Evolutionary conservation across 2,329 filamentous ascomycete species (phyloP).

Genomic region (Chaetomiaceae sp.): DNA sequence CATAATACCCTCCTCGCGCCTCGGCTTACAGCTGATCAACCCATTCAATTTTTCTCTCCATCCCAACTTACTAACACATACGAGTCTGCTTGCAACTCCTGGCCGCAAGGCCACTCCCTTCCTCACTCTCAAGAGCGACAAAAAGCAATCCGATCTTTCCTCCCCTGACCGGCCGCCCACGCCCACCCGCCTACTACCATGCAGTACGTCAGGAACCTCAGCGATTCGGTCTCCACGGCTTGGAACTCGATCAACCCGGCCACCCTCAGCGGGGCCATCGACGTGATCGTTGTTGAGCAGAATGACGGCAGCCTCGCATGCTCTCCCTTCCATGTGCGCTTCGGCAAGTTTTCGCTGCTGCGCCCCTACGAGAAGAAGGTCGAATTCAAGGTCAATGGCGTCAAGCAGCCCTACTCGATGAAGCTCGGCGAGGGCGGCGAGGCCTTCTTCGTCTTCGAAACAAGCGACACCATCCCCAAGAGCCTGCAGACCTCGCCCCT

Average conservation of each 20-base stretch:
- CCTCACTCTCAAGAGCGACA: background rate
- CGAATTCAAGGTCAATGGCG: conserved; percentile 90
- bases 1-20: conserved; percentile 5
- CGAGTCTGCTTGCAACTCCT: background rate
- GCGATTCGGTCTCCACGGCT: conserved; percentile 92
- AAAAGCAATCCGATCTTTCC: background rate
- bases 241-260: conserved; percentile 99
- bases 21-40: conserved; percentile 6
- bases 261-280: conserved; percentile 94
- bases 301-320: conserved; percentile 86
- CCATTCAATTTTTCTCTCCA: background rate
- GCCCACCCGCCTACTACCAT: conserved; percentile 46
- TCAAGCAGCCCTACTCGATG: conserved; percentile 93
- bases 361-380: conserved; percentile 98
- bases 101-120: conserved; percentile 7
- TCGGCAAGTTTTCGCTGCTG: conserved; percentile 95
- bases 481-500: conserved; percentile 91
- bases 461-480: conserved; percentile 83
- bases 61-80: background rate
- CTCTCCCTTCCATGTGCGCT: conserved; percentile 97
- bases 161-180: background rate
- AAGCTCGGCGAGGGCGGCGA: conserved; percentile 96
- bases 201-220: conserved; percentile 97
- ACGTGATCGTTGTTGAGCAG: conserved; percentile 96
- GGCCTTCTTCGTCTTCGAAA: conserved; percentile 98